phyloP scores from a whole-genome alignment of 2,329 filamentous ascomycete species.

The Aspergillus brasiliensis region DNA sequence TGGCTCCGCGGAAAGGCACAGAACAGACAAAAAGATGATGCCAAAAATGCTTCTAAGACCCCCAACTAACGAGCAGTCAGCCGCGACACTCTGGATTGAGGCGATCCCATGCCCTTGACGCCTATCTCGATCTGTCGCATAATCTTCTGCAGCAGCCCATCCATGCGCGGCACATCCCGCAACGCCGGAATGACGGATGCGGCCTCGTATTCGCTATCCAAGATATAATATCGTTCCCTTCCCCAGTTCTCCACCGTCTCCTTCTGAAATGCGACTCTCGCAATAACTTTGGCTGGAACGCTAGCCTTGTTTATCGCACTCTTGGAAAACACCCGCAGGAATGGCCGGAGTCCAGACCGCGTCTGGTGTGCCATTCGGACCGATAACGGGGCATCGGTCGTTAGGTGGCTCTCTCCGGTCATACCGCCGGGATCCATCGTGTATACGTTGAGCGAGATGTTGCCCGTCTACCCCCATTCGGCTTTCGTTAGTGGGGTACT shows the following conservation, averaged over 20 bases:
- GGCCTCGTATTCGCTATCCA: conserved; percentile 39
- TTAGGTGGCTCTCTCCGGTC: conserved; percentile 28
- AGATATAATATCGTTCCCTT: conserved; percentile 37
- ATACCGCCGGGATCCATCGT: conserved; percentile 39
- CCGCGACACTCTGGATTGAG: conserved; percentile 28
- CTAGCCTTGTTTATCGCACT: conserved; percentile 38
- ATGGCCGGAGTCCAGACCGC: conserved; percentile 35
- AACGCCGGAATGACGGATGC: conserved; percentile 36
- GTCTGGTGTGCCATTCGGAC: conserved; percentile 35
- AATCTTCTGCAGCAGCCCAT: conserved; percentile 31
- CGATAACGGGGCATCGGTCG: conserved; percentile 29
- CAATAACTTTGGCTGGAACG: conserved; percentile 39
- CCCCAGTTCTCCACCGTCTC: conserved; percentile 32
- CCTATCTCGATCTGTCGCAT: conserved; percentile 34
- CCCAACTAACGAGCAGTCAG: conserved; percentile 18
- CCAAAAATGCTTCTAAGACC: neutral
- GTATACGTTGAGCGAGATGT: conserved; percentile 40
- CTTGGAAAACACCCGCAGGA: conserved; percentile 38
- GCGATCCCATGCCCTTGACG: conserved; percentile 31
- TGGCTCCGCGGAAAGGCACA: conserved; percentile 3
- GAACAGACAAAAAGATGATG: conserved; percentile 7
- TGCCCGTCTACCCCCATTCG: conserved; percentile 27
- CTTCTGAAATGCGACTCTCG: conserved; percentile 37
- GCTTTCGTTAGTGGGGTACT: conserved; percentile 11
- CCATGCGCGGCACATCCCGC: conserved; percentile 32